phyloP scores from a whole-genome alignment of 2,329 filamentous ascomycete genomes.

The Colletotrichum lindemuthianum region DNA sequence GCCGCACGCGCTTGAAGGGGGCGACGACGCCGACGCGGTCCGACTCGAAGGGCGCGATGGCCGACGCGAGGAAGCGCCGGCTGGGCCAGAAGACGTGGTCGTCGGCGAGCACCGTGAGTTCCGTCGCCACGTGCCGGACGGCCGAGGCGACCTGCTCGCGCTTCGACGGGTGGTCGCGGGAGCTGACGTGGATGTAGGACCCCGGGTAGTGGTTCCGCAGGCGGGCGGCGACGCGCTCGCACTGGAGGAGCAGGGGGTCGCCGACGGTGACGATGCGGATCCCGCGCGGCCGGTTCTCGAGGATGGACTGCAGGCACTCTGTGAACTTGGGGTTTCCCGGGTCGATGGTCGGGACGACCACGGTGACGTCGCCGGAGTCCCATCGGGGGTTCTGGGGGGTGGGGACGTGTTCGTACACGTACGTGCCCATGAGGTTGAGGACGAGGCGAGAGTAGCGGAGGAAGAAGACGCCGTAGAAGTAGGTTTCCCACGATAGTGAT shows the following conservation, averaged over 20 bases:
- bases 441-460: slow-evolving; percentile 6
- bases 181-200: slow-evolving; percentile 44
- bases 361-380: slow-evolving; percentile 53
- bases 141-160: slow-evolving; percentile 57
- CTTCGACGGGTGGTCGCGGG: slow-evolving; percentile 54
- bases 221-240: not conserved
- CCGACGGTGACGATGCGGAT: slow-evolving; percentile 60
- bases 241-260: slow-evolving; percentile 12
- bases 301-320: slow-evolving; percentile 51
- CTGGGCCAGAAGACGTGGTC: slow-evolving; percentile 64
- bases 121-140: slow-evolving; percentile 48
- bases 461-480: not conserved
- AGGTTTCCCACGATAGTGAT: no score
- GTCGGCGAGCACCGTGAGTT: slow-evolving; percentile 58
- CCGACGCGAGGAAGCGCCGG: slow-evolving; percentile 49
- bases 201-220: slow-evolving; percentile 28
- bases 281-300: slow-evolving; percentile 48
- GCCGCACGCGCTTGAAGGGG: slow-evolving; percentile 64
- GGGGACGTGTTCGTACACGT: slow-evolving; percentile 49
- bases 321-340: slow-evolving; percentile 52
- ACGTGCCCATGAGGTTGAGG: slow-evolving; percentile 31
- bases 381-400: slow-evolving; percentile 44
- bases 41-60: slow-evolving; percentile 58
- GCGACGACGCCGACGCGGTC: slow-evolving; percentile 62
- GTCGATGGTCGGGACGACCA: slow-evolving; percentile 63